Conservation (phyloP, 495 filamentous ascomycete species). For the Lentithecium fluviatile region DNA sequence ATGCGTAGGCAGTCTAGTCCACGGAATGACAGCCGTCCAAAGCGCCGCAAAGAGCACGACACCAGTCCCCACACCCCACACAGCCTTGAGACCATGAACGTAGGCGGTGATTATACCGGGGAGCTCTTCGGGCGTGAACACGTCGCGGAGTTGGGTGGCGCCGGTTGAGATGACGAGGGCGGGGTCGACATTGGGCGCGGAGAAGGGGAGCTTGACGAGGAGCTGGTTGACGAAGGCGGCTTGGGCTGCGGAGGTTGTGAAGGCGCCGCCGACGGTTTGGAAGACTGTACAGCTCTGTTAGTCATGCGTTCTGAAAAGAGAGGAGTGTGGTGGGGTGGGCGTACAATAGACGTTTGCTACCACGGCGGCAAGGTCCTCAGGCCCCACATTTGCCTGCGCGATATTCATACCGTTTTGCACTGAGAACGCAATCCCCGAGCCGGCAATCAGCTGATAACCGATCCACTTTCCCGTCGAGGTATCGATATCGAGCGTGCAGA, state of each 20-base stretch:
- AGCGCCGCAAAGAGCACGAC: too few species aligned
- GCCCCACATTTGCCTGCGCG: not conserved
- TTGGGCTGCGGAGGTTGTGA: constrained; percentile 34
- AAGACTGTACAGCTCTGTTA: constrained; percentile 14
- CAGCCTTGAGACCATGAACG: constrained; percentile 54
- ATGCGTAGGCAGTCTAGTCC: too few species aligned
- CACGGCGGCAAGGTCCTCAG: constrained; percentile 6
- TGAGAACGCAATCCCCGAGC: constrained; percentile 9
- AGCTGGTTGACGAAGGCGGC: constrained; percentile 36
- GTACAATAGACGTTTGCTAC: too few species aligned
- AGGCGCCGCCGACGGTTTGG: constrained; percentile 32
- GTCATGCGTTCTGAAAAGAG: constrained; percentile 15
- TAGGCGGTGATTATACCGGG: constrained; percentile 56
- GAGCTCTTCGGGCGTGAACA: constrained; percentile 49
- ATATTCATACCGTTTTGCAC: not conserved
- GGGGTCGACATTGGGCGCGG: constrained; percentile 49
- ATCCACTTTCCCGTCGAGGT: constrained; percentile 33
- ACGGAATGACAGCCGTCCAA: too few species aligned
- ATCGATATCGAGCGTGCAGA: constrained; percentile 32
- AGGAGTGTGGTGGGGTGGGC: too few species aligned
- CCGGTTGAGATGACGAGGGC: constrained; percentile 48
- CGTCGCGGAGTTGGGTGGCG: constrained; percentile 51
- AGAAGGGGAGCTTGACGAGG: constrained; percentile 9
- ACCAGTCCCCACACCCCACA: too few species aligned
- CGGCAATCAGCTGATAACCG: constrained; percentile 27